A percentile compares a stretch with the other conserved stretches of the same genome.
phyloP scores from a whole-genome alignment of 228 moss, liverwort and hornwort species.

The Sphagnum magellanicum region DNA sequence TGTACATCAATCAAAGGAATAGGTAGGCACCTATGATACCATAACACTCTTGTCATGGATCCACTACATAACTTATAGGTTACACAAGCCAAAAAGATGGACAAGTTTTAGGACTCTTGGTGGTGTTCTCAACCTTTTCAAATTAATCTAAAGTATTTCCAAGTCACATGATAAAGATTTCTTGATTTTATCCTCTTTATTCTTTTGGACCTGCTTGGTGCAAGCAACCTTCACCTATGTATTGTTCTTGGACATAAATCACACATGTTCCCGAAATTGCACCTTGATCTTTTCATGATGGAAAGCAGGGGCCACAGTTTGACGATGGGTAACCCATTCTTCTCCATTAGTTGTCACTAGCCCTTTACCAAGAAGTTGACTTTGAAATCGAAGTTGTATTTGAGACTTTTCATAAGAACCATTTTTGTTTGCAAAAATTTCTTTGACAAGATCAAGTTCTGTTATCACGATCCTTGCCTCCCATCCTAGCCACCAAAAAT shows the following conservation, averaged over 20 bases:
- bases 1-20: background rate
- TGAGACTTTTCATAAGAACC: slow-evolving; percentile 10
- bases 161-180: background rate
- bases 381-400: slow-evolving; percentile 1
- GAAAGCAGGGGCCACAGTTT: slow-evolving; percentile 12
- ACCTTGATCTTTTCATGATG: slow-evolving; percentile 13
- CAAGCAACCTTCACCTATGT: background rate
- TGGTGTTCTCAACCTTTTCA: slow-evolving; percentile 8
- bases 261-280: background rate
- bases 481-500: slow-evolving; percentile 12
- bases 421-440: slow-evolving; percentile 12
- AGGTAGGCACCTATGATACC: background rate
- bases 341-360: slow-evolving; percentile 12
- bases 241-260: background rate
- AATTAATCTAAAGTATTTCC: background rate
- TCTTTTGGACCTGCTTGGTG: background rate
- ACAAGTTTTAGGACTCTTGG: slow-evolving; percentile 3
- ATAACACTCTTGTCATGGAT: too few relatives aligned
- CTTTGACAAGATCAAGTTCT: slow-evolving; percentile 11
- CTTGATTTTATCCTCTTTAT: background rate
- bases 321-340: slow-evolving; percentile 13
- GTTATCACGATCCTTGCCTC: slow-evolving; percentile 10
- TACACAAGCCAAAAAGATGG: background rate
- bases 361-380: slow-evolving; percentile 7
- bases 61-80: too few relatives aligned